Evolutionary conservation across 2,329 filamentous ascomycete genomes (phyloP).

Genomic region (Xylaria sp.): DNA sequence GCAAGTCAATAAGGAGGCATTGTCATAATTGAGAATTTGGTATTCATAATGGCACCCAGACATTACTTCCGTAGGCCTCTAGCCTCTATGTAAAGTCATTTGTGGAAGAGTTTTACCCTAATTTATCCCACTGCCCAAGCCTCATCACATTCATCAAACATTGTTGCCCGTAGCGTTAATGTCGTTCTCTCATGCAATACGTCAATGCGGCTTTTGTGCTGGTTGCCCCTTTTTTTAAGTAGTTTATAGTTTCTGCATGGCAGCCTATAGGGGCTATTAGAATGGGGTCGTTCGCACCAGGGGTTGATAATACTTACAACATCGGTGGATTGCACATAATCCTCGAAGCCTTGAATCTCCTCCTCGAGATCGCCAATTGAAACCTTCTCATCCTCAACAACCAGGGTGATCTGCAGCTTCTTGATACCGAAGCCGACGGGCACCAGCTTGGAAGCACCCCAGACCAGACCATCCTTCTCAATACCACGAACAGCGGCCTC

Average conservation of each 20-base stretch:
- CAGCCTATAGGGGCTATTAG: conserved; percentile 56
- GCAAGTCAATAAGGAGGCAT: conserved; percentile 13
- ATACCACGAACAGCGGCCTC: conserved; percentile 85
- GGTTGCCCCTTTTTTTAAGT: conserved; percentile 25
- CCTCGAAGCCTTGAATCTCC: conserved; percentile 84
- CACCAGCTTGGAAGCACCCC: conserved; percentile 91
- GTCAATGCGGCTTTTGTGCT: conserved; percentile 40
- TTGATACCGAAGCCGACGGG: conserved; percentile 96
- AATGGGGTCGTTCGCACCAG: neutral
- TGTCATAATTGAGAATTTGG: conserved; percentile 28
- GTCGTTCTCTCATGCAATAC: conserved; percentile 49
- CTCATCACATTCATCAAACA: conserved; percentile 50
- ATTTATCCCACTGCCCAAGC: conserved; percentile 43
- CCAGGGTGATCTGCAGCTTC: conserved; percentile 99
- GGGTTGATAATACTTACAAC: conserved; percentile 63
- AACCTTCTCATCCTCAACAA: conserved; percentile 97
- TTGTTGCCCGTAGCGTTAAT: conserved; percentile 43
- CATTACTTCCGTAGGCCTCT: conserved; percentile 40
- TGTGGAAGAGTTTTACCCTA: conserved; percentile 38
- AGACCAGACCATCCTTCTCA: conserved; percentile 92
- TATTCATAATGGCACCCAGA: conserved; percentile 41
- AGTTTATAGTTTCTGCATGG: conserved; percentile 92
- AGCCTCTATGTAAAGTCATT: conserved; percentile 44
- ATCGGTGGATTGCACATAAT: conserved; percentile 95
- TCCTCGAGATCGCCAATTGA: conserved; percentile 88